A percentile compares a stretch with the other conserved stretches of the same genome.
phyloP scores from a whole-genome alignment of 768 basidiomycete genomes.

The Russula lepida region DNA sequence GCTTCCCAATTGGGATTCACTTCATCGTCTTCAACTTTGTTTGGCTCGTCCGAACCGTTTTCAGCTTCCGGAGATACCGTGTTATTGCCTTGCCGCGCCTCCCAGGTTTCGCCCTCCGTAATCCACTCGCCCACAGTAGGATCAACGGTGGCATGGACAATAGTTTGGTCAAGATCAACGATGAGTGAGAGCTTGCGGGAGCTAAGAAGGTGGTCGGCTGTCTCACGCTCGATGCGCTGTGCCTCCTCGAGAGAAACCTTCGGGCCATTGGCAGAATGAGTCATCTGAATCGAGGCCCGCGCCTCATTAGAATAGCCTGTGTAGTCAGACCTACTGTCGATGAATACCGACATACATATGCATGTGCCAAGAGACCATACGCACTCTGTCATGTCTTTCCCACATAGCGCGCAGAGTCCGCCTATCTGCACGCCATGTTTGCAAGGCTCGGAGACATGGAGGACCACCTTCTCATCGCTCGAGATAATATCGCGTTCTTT shows the following conservation, averaged over 20 bases:
- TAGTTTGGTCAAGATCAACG: slow-evolving; percentile 98
- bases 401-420: slow-evolving; percentile 89
- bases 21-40: slow-evolving; percentile 30
- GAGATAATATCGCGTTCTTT: slow-evolving; percentile 58
- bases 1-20: slow-evolving; percentile 93
- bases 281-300: slow-evolving; percentile 88
- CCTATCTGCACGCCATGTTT: slow-evolving; percentile 90
- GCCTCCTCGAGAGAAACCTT: slow-evolving; percentile 92
- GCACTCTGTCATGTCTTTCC: slow-evolving; percentile 90
- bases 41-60: slow-evolving; percentile 35
- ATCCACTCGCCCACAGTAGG: slow-evolving; percentile 99
- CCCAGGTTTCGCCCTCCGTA: slow-evolving; percentile 74
- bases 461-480: slow-evolving; percentile 43
- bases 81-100: slow-evolving; percentile 41
- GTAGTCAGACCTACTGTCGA: slow-evolving; percentile 60
- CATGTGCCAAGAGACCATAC: slow-evolving; percentile 25
- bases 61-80: slow-evolving; percentile 27
- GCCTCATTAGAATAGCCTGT: slow-evolving; percentile 81
- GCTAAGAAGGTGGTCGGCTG: slow-evolving; percentile 67
- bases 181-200: slow-evolving; percentile 83
- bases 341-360: slow-evolving; percentile 15
- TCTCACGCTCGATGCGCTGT: slow-evolving; percentile 76
- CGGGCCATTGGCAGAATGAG: slow-evolving; percentile 84
- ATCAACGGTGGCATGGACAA: slow-evolving; percentile 97
- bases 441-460: slow-evolving; percentile 82